A percentile compares a stretch with the other conserved stretches of the same genome.
These are phyloP conservation scores for Lactarius deliciosus DNA, from an alignment of 768 basidiomycete species.

Conservation along the genomic window DNA sequence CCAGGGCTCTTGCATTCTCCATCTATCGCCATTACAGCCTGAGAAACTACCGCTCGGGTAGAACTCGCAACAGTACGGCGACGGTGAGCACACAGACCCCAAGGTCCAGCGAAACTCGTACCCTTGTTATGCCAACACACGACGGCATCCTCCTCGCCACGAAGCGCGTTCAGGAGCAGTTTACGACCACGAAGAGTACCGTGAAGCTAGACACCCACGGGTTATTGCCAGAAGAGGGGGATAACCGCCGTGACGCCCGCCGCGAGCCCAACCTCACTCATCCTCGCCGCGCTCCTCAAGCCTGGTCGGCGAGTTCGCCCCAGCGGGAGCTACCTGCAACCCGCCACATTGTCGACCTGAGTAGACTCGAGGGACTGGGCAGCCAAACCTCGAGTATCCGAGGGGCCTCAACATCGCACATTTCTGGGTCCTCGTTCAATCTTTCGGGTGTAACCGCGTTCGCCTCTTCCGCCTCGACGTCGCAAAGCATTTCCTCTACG, in stretches of 20 bases:
- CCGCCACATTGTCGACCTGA: slow-evolving; percentile 21
- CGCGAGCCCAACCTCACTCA: background rate
- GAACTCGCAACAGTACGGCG: slow-evolving; percentile 30
- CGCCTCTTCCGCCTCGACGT: background rate
- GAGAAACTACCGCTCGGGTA: slow-evolving; percentile 29
- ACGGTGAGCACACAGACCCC: slow-evolving; percentile 29
- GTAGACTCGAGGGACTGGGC: slow-evolving; percentile 18
- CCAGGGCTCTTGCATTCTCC: slow-evolving; percentile 75
- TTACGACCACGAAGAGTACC: slow-evolving; percentile 33
- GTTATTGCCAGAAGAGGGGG: slow-evolving; percentile 17
- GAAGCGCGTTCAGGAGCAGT: slow-evolving; percentile 72
- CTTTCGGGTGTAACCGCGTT: background rate
- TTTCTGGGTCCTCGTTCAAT: background rate
- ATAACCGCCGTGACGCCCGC: slow-evolving; percentile 13
- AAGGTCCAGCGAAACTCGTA: slow-evolving; percentile 18
- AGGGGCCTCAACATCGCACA: background rate
- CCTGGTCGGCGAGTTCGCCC: slow-evolving; percentile 1
- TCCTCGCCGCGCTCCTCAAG: slow-evolving; percentile 4
- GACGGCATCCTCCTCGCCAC: slow-evolving; percentile 63
- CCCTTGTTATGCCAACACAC: slow-evolving; percentile 19
- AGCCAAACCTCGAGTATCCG: slow-evolving; percentile 3
- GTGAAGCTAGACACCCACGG: slow-evolving; percentile 14
- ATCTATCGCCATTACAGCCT: slow-evolving; percentile 63
- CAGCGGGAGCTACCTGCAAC: background rate
- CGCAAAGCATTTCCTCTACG: background rate